A percentile compares a stretch with the other conserved stretches of the same genome.
Evolutionary conservation across 345 rosid species (phyloP).

Genomic region (Bruguiera sexangula): DNA sequence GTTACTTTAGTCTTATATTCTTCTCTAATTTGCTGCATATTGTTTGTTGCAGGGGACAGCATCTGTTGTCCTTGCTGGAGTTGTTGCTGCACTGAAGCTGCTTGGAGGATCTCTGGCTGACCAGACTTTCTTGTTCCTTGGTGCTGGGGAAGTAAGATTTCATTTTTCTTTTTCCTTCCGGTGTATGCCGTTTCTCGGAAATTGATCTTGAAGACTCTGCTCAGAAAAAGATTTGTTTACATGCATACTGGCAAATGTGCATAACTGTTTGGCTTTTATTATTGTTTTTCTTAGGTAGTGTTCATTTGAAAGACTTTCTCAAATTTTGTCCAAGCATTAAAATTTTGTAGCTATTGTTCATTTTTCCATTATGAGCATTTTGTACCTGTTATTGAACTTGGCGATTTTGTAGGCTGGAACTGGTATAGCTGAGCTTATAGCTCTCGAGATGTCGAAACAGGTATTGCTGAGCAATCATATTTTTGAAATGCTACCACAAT

Average conservation of each 20-base stretch:
- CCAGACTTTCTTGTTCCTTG: constrained; percentile 86
- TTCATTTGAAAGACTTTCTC: no score
- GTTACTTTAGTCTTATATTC: neutral
- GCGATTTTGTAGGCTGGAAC: constrained; percentile 81
- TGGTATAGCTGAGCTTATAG: constrained; percentile 95
- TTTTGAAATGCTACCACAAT: neutral
- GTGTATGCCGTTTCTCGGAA: neutral
- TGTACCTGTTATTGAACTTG: no score
- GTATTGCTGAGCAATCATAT: constrained; percentile 27
- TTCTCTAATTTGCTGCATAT: constrained; percentile 1
- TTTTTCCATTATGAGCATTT: no score
- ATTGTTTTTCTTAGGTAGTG: neutral
- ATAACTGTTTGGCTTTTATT: neutral
- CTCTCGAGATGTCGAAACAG: constrained; percentile 87
- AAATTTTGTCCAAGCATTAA: no score
- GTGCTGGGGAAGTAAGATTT: constrained; percentile 88
- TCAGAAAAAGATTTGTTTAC: neutral
- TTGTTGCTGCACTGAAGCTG: constrained; percentile 72
- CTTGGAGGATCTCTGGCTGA: constrained; percentile 56
- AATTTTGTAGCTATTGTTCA: no score
- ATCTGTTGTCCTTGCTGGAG: constrained; percentile 85
- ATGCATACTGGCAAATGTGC: no score
- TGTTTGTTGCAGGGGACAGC: constrained; percentile 73
- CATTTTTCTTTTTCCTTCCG: neutral
- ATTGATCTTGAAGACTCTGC: neutral